Evolutionary conservation across 768 basidiomycete genomes (phyloP), one percentile per base, ranked within the genome.

Genomic region (Cystofilobasidium bisporidii): DNA sequence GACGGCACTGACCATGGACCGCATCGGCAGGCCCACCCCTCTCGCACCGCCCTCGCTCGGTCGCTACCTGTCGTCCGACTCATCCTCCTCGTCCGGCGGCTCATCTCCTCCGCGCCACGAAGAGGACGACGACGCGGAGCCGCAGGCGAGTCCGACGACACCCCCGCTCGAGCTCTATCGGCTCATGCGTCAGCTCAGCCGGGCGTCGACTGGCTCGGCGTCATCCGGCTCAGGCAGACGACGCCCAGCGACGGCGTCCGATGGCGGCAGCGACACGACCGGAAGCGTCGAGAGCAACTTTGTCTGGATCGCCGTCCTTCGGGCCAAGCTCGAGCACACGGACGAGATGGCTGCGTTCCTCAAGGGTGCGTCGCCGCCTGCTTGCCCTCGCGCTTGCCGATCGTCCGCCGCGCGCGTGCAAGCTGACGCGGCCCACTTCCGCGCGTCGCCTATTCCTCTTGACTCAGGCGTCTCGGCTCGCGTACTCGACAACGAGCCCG

Each of bases 401-500:
- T n/a, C n/a, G n/a, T n/a, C n/a, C n/a, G n/a, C n/a, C n/a, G n/a
- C n/a, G n/a, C n/a, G n/a, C n/a, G n/a, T n/a, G n/a, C n/a, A n/a
- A n/a, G 22, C 47, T 24, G 53, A 56, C 8, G 12, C 9, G 2
- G 28, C 17, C 28, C 50, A 30, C 20, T 53, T 6, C 24, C 50
- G n/a, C 17, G 45, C 5, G 4, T 47, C 6, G 18, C 18, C 50
- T 63, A 5, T 30, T 1, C 22, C 3, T 32, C 48, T 22, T 26
- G 24, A 11, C 38, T 18, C 26, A 53, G 55, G 63, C 15, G 40
- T 55, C 10, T 64, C 63, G 17, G 36, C 41, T 20, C 53, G 63
- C 15, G 55, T 64, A 33, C 63, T 64, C 38, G 63, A 36, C 3
- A 64, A 64, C 40, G 63, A 64, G 38, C 38, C 53, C n/a, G 63